A percentile compares a stretch with the other conserved stretches of the same genome.
These are phyloP conservation scores for Exsudoporus frostii DNA, from an alignment of 768 basidiomycete genomes.

Conservation along the genomic window DNA sequence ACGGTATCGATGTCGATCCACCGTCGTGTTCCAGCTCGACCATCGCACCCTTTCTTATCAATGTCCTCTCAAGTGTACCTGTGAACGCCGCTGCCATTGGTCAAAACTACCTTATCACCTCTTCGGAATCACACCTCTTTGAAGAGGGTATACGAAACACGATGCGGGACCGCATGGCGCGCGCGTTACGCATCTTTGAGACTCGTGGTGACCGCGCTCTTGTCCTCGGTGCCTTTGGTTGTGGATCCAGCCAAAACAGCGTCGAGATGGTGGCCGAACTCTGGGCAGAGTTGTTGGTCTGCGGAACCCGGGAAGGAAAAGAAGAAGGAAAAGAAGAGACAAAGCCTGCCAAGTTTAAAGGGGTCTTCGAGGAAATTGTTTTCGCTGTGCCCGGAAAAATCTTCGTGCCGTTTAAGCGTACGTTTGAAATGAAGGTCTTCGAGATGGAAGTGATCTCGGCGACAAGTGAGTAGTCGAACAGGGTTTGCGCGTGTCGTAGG, in stretches of 20 bases:
- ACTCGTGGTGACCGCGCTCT: slow-evolving; percentile 36
- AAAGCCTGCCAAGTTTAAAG: slow-evolving; percentile 35
- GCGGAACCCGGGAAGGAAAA: slow-evolving; percentile 27
- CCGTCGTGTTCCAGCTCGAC: slow-evolving; percentile 23
- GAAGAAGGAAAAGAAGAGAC: slow-evolving; percentile 14
- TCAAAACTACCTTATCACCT: slow-evolving; percentile 34
- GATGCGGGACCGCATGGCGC: slow-evolving; percentile 50
- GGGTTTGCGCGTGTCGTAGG: neutral
- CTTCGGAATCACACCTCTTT: slow-evolving; percentile 34
- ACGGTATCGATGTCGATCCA: slow-evolving; percentile 15
- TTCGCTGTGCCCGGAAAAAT: slow-evolving; percentile 42
- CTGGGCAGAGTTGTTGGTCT: slow-evolving; percentile 46
- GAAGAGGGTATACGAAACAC: slow-evolving; percentile 38
- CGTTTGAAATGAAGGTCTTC: slow-evolving; percentile 39
- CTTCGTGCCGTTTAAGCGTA: slow-evolving; percentile 35
- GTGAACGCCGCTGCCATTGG: slow-evolving; percentile 43
- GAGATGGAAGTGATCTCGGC: slow-evolving; percentile 34
- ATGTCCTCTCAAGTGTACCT: slow-evolving; percentile 41
- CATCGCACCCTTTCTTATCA: slow-evolving; percentile 37
- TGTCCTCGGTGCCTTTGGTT: slow-evolving; percentile 46
- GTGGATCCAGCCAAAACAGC: slow-evolving; percentile 40
- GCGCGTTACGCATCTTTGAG: slow-evolving; percentile 43
- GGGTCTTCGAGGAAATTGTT: slow-evolving; percentile 40
- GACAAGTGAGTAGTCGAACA: slow-evolving; percentile 22
- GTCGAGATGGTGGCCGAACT: slow-evolving; percentile 41